A percentile compares a stretch with the other conserved stretches of the same genome.
These are phyloP conservation scores for Penicillium griseofulvum DNA, from an alignment of 2,329 filamentous ascomycete genomes.

Conservation along the genomic window DNA sequence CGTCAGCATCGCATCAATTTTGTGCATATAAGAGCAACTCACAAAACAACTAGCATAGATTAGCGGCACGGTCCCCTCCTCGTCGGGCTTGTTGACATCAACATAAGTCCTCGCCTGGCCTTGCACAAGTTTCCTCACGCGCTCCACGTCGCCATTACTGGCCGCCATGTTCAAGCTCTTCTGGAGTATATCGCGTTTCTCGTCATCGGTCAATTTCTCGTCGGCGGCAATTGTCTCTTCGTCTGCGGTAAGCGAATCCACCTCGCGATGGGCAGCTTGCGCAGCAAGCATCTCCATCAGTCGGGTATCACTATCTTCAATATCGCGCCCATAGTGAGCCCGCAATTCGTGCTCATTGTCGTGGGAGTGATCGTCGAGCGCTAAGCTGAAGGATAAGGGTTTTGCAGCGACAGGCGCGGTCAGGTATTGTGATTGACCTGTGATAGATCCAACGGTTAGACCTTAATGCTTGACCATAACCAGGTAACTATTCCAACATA, in stretches of 20 bases:
- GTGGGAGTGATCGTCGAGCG: constrained; percentile 73
- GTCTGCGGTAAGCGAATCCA: constrained; percentile 65
- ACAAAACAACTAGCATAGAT: constrained; percentile 99
- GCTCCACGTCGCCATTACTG: constrained; percentile 87
- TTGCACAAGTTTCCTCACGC: constrained; percentile 71
- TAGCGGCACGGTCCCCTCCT: constrained; percentile 91
- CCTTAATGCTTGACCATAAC: neutral
- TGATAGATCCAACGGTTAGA: constrained; percentile 7
- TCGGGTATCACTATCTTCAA: constrained; percentile 77
- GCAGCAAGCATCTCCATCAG: constrained; percentile 95
- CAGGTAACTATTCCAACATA: neutral
- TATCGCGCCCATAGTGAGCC: constrained; percentile 33
- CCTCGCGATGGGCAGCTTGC: constrained; percentile 80
- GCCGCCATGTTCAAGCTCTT: constrained; percentile 91
- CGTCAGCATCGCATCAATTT: constrained; percentile 8
- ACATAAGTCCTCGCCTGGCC: constrained; percentile 73
- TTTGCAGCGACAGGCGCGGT: constrained; percentile 81
- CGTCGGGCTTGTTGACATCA: constrained; percentile 82
- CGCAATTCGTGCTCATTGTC: constrained; percentile 55
- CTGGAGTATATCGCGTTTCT: constrained; percentile 80
- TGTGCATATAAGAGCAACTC: constrained; percentile 33
- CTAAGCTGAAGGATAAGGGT: constrained; percentile 79
- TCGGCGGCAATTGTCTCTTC: constrained; percentile 77
- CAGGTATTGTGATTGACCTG: constrained; percentile 93
- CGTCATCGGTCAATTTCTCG: constrained; percentile 67